Percentiles rank a stretch among this genome's conserved stretches.
Evolutionary conservation across 1,139 yeast species (phyloP).

Genomic region (Yamadazyma atlantica): DNA sequence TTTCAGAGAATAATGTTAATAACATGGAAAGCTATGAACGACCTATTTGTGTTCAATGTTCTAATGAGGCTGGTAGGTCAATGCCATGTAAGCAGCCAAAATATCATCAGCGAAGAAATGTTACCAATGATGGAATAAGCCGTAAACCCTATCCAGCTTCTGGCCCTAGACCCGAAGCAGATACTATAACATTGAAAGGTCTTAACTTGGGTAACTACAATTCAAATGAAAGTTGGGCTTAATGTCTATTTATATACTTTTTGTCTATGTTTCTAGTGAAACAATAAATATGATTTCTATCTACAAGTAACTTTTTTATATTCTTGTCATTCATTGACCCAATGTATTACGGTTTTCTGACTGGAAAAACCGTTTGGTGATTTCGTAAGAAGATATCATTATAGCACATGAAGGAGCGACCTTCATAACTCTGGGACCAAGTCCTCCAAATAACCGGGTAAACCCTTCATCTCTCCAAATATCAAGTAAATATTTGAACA

Average conservation of each 20-base stretch:
- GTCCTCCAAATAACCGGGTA: conserved; percentile 77
- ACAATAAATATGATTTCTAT: neutral
- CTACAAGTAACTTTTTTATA: no score
- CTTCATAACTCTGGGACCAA: conserved; percentile 81
- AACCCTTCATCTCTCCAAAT: conserved; percentile 75
- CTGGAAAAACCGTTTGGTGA: conserved; percentile 69
- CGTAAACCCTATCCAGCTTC: neutral
- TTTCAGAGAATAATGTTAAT: no score
- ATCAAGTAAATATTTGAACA: conserved; percentile 63
- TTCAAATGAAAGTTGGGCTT: conserved; percentile 2
- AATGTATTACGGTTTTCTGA: no score
- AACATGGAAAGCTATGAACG: no score
- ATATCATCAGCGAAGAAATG: neutral
- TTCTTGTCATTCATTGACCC: no score
- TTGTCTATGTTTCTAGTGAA: neutral
- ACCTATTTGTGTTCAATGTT: neutral
- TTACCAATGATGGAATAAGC: neutral
- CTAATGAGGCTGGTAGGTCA: neutral
- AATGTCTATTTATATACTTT: neutral
- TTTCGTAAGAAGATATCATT: conserved; percentile 94
- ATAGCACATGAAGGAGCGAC: conserved; percentile 98
- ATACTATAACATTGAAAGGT: conserved; percentile 1
- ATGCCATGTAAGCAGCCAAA: neutral
- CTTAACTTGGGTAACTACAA: conserved; percentile 3
- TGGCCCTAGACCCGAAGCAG: neutral